phyloP scores from a whole-genome alignment of 2,329 filamentous ascomycete species.

The Byssothecium circinans region DNA sequence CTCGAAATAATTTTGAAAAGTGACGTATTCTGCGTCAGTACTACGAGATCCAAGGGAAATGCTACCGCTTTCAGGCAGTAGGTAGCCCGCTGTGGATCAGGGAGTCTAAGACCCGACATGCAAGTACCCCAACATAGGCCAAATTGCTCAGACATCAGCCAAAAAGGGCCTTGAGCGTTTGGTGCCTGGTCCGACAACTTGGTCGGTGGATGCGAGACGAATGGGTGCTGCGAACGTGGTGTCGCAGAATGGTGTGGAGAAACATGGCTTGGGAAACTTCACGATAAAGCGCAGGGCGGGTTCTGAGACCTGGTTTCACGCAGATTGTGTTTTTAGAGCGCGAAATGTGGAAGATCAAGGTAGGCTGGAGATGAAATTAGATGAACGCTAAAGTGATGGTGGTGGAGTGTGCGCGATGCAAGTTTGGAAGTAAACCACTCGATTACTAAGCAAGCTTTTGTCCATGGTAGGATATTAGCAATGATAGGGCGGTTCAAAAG shows the following conservation, averaged over 20 bases:
- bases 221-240: conserved; percentile 8
- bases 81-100: not conserved
- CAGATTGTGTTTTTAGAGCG: no score
- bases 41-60: not conserved
- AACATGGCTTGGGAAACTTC: not conserved
- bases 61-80: not conserved
- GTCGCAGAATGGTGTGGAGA: conserved; percentile 4
- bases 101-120: not conserved
- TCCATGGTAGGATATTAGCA: no score
- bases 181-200: not conserved
- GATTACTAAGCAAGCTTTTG: no score
- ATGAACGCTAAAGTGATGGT: not conserved
- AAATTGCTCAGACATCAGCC: not conserved
- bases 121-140: not conserved
- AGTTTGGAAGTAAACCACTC: not conserved
- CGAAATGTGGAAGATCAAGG: no score
- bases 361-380: not conserved
- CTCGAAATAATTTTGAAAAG: not conserved
- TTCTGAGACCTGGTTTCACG: not conserved
- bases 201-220: not conserved
- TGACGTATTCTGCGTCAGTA: not conserved
- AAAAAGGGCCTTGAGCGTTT: not conserved
- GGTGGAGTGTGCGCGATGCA: not conserved
- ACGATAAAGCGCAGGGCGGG: not conserved
- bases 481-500: no score